Evolutionary conservation across 2,329 filamentous ascomycete species (phyloP).

Genomic region (Penicillium olsonii): DNA sequence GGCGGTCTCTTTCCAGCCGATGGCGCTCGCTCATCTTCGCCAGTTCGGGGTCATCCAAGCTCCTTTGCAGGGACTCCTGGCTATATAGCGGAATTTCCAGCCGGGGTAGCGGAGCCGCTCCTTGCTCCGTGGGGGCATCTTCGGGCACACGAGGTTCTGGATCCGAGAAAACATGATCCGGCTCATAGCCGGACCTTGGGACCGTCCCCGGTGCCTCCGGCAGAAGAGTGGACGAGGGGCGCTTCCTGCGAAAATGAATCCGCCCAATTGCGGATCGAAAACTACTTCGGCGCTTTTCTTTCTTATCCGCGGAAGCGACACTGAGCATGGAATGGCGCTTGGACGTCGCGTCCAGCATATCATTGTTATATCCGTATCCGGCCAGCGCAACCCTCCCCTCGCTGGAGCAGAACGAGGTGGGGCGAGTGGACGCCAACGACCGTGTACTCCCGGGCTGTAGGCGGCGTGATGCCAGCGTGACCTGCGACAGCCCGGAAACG

Average conservation of each 20-base stretch:
- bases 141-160: conserved; percentile 3
- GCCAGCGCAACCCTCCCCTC: conserved; percentile 29
- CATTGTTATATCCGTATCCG: conserved; percentile 19
- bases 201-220: conserved; percentile 32
- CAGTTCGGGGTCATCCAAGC: conserved; percentile 34
- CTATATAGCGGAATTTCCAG: conserved; percentile 40
- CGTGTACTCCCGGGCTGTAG: conserved; percentile 36
- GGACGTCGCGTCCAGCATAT: conserved; percentile 12
- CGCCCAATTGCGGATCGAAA: conserved; percentile 38
- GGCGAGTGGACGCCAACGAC: conserved; percentile 41
- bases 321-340: conserved; percentile 32
- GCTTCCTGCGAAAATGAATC: conserved; percentile 39
- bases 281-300: conserved; percentile 33
- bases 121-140: neutral
- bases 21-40: conserved; percentile 34
- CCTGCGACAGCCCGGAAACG: conserved; percentile 33
- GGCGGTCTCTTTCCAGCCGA: conserved; percentile 30
- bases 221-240: conserved; percentile 31
- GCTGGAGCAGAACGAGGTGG: conserved; percentile 41
- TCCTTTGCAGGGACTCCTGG: conserved; percentile 37
- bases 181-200: conserved; percentile 25
- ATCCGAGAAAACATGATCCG: conserved; percentile 42
- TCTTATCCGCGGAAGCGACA: conserved; percentile 29
- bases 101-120: conserved; percentile 21
- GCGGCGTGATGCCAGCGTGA: conserved; percentile 33